A percentile compares a stretch with the other conserved stretches of the same genome.
These are phyloP conservation scores for Solanum chacoense DNA, from an alignment of 305 asterid species.

Conservation along the genomic window DNA sequence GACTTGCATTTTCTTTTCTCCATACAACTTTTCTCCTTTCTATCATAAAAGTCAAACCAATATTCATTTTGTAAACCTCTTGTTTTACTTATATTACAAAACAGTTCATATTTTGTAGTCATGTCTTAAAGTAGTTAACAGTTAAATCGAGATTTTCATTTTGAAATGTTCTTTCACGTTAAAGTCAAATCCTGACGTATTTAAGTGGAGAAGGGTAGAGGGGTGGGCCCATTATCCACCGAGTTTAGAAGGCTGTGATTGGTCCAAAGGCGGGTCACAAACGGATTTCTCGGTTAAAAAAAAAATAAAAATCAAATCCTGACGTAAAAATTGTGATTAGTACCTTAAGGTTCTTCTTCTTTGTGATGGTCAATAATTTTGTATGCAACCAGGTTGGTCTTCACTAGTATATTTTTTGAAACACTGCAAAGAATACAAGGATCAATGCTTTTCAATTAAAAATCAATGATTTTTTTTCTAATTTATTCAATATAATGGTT, in stretches of 20 bases:
- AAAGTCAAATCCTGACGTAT: background rate
- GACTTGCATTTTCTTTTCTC: background rate
- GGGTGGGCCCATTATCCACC: too few relatives aligned
- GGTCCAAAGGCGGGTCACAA: too few relatives aligned
- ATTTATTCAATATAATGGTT: slow-evolving; percentile 1
- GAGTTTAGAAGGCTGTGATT: too few relatives aligned
- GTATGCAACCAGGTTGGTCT: background rate
- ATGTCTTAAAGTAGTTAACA: background rate
- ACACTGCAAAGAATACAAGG: background rate
- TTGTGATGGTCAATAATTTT: background rate
- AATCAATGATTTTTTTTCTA: background rate
- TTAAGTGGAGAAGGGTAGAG: too few relatives aligned
- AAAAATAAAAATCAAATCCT: background rate
- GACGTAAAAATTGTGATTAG: background rate
- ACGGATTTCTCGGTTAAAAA: too few relatives aligned
- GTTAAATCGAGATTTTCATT: background rate
- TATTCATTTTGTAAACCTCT: background rate
- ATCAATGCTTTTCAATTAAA: background rate
- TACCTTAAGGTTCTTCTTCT: background rate
- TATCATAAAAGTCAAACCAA: background rate
- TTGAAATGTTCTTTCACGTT: background rate
- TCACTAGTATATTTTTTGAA: background rate
- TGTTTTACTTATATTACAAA: background rate
- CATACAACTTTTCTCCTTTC: background rate
- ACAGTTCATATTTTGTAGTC: background rate